Conservation (phyloP, 1,284 basidiomycete species). For the Singerocomus inundabilis region DNA sequence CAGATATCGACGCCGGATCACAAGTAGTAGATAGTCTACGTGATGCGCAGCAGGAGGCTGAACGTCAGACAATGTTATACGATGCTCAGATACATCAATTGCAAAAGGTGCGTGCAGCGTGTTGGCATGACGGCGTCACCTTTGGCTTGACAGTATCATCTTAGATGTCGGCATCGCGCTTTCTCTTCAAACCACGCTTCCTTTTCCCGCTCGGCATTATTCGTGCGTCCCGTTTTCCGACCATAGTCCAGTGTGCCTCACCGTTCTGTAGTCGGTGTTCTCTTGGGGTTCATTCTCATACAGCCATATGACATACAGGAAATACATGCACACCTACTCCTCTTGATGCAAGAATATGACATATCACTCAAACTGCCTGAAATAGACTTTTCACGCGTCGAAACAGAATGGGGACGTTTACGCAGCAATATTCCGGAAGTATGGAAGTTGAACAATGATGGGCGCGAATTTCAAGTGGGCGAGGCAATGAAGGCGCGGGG, state of each 20-base stretch:
- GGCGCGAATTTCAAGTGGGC: conserved; percentile 83
- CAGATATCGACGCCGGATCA: conserved; percentile 13
- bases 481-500: conserved; percentile 68
- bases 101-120: conserved; percentile 15
- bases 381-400: conserved; percentile 62
- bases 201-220: conserved; percentile 50
- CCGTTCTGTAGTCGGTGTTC: conserved; percentile 55
- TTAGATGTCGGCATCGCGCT: conserved; percentile 16
- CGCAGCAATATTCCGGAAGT: conserved; percentile 65
- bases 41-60: conserved; percentile 19
- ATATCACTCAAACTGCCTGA: conserved; percentile 56
- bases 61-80: conserved; percentile 20
- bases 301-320: conserved; percentile 60
- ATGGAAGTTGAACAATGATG: conserved; percentile 80
- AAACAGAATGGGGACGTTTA: conserved; percentile 67
- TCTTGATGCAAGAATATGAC: conserved; percentile 59
- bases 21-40: conserved; percentile 5
- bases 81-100: conserved; percentile 28
- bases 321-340: conserved; percentile 49
- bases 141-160: background rate
- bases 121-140: background rate
- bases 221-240: conserved; percentile 31
- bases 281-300: conserved; percentile 59
- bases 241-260: conserved; percentile 2
- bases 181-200: conserved; percentile 40